Conservation (phyloP, 2,329 filamentous ascomycete genomes). For the Monosporascus sp. region DNA sequence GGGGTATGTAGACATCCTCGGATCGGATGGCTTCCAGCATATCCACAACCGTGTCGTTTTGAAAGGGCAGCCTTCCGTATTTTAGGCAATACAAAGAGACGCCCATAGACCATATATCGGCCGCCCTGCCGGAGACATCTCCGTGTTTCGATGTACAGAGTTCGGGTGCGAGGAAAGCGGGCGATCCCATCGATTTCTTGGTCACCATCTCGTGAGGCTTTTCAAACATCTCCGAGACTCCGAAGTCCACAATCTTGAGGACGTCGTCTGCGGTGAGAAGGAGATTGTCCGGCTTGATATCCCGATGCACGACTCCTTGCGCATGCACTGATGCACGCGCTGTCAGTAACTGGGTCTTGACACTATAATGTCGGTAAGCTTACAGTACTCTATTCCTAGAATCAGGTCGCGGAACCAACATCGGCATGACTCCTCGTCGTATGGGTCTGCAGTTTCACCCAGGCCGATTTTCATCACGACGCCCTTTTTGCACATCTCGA, state of each 20-base stretch:
- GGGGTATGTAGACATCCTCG: constrained; percentile 59
- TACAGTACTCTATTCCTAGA: constrained; percentile 87
- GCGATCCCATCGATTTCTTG: constrained; percentile 88
- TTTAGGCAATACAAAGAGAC: constrained; percentile 89
- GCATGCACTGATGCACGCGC: constrained; percentile 62
- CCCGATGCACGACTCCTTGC: constrained; percentile 90
- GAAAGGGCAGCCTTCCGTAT: constrained; percentile 85
- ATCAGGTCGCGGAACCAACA: constrained; percentile 95
- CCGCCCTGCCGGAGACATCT: constrained; percentile 80
- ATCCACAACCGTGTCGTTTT: constrained; percentile 71
- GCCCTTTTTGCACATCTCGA: constrained; percentile 98
- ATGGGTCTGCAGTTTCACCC: constrained; percentile 77
- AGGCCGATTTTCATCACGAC: constrained; percentile 94
- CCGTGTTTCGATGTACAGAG: constrained; percentile 83
- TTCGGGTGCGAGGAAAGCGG: constrained; percentile 91
- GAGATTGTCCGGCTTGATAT: constrained; percentile 97
- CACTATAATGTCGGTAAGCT: constrained; percentile 28
- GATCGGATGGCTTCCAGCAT: constrained; percentile 84
- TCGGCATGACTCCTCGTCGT: constrained; percentile 75
- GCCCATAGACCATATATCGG: constrained; percentile 98
- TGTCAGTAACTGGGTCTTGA: background rate
- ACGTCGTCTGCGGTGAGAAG: constrained; percentile 85
- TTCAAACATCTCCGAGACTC: constrained; percentile 98
- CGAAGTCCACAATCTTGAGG: constrained; percentile 97
- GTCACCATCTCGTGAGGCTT: constrained; percentile 82